A percentile compares a stretch with the other conserved stretches of the same genome.
These are phyloP conservation scores for Auriscalpium vulgare DNA, from an alignment of 768 basidiomycete species.

Conservation along the genomic window DNA sequence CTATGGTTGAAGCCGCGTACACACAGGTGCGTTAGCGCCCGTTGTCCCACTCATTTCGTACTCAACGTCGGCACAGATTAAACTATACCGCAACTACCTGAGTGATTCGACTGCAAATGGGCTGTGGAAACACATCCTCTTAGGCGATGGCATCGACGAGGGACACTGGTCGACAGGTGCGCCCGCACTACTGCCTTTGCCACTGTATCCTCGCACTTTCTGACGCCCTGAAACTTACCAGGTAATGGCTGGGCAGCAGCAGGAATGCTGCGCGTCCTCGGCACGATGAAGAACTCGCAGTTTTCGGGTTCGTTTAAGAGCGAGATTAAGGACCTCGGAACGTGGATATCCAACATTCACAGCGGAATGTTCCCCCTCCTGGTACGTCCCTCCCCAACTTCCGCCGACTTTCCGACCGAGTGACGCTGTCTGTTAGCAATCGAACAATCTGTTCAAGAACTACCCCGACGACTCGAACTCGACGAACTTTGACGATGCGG, in stretches of 20 bases:
- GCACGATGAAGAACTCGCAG: conserved; percentile 59
- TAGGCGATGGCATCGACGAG: conserved; percentile 49
- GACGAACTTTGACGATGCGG: conserved; percentile 53
- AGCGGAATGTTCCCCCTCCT: conserved; percentile 55
- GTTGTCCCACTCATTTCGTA: background rate
- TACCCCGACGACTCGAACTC: conserved; percentile 53
- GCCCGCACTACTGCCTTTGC: conserved; percentile 4
- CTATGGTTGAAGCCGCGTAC: conserved; percentile 56
- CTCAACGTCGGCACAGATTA: conserved; percentile 27
- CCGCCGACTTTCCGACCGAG: background rate
- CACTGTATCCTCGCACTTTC: too few relatives aligned
- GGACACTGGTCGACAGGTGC: conserved; percentile 79
- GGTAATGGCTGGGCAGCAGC: conserved; percentile 89
- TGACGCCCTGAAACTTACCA: conserved; percentile 16
- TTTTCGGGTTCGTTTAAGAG: conserved; percentile 39
- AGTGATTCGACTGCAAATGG: conserved; percentile 39
- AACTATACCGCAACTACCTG: conserved; percentile 61
- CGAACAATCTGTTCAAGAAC: conserved; percentile 53
- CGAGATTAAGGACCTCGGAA: conserved; percentile 49
- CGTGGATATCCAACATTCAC: conserved; percentile 70
- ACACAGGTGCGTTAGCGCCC: conserved; percentile 33
- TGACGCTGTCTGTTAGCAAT: conserved; percentile 28
- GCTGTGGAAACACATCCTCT: conserved; percentile 72
- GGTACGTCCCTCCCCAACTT: conserved; percentile 29
- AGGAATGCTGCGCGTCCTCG: conserved; percentile 78